These are phyloP conservation scores for Barnettozyma botsteinii DNA, from an alignment of 805 yeast genomes.

Conservation along the genomic window DNA sequence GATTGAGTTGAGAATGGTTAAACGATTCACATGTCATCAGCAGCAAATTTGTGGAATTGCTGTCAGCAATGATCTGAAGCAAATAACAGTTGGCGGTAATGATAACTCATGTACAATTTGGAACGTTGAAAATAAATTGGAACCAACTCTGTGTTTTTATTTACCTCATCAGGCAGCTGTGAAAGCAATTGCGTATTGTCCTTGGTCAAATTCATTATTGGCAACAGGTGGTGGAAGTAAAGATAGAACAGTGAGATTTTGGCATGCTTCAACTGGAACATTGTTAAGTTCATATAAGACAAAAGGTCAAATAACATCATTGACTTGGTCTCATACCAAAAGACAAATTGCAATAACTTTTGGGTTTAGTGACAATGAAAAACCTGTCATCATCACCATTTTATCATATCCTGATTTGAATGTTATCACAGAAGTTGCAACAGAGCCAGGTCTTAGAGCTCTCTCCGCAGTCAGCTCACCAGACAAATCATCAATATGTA, in stretches of 20 bases:
- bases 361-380: constrained; percentile 62
- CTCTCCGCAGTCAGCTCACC: constrained; percentile 66
- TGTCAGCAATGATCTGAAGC: constrained; percentile 44
- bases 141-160: constrained; percentile 41
- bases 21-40: constrained; percentile 39
- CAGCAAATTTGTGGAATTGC: constrained; percentile 67
- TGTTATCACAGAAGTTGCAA: constrained; percentile 41
- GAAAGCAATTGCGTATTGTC: constrained; percentile 85
- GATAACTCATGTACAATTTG: constrained; percentile 77
- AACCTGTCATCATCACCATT: constrained; percentile 48
- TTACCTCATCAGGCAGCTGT: constrained; percentile 81
- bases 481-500: constrained; percentile 54
- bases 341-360: constrained; percentile 72
- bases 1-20: constrained; percentile 21
- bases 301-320: constrained; percentile 70
- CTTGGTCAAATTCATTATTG: constrained; percentile 74
- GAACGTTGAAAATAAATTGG: constrained; percentile 43
- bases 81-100: constrained; percentile 78
- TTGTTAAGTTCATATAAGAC: constrained; percentile 51
- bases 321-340: constrained; percentile 64
- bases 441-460: constrained; percentile 49
- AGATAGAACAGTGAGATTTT: constrained; percentile 74
- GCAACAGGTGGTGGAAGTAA: constrained; percentile 91
- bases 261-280: constrained; percentile 83
- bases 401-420: constrained; percentile 65